Evolutionary conservation across 768 basidiomycete species (phyloP), one percentile per base, ranked within the genome.

Genomic region (Panus rudis): DNA sequence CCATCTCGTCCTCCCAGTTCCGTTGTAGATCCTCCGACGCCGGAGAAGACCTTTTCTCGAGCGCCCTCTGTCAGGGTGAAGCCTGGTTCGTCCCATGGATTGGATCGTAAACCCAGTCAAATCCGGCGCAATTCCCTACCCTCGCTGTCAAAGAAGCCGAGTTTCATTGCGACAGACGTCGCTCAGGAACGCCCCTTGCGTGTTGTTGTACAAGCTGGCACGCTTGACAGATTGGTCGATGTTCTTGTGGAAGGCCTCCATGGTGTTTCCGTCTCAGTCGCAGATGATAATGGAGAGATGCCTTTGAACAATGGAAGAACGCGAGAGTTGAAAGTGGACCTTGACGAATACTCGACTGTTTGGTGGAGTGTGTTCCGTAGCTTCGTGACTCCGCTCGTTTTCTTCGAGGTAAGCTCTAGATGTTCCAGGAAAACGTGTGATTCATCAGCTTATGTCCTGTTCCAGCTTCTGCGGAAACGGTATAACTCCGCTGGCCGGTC

Each of bases 301-400:
- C 79, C 85, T 0, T 60, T 91, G 32, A 67, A 78, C 17, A 84
- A 86, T 50, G 79, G 80, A 2, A 84, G 78, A 65, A 84, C 83
- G 0, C 68, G 85, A 25, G 79, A 85, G 37, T 64, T 90, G 32
- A 67, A 78, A 20, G 73, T 91, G 12, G 88, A 91, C 63, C 73
- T 78, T 34, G 65, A 56, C 2, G 88, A 90, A 55, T 91, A 86
- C 63, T 71, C 79, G 2, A 70, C 68, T 33, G 75, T 87, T 3
- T 92, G 88, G 86, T 92, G 88, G 86, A 80, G 74, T 48, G 76
- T 78, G 16, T 92, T 86, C 57, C 71, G 89, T 31, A 87, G 84
- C 53, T 88, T 91, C 51, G 76, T 91, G 7, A 80, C 83, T 0
- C 88, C 89, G 0, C 60, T 83, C 6, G 83, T 84, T 2, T 85